These are phyloP conservation scores for Leucocoprinus birnbaumii DNA, from an alignment of 768 basidiomycete species.

Conservation along the genomic window DNA sequence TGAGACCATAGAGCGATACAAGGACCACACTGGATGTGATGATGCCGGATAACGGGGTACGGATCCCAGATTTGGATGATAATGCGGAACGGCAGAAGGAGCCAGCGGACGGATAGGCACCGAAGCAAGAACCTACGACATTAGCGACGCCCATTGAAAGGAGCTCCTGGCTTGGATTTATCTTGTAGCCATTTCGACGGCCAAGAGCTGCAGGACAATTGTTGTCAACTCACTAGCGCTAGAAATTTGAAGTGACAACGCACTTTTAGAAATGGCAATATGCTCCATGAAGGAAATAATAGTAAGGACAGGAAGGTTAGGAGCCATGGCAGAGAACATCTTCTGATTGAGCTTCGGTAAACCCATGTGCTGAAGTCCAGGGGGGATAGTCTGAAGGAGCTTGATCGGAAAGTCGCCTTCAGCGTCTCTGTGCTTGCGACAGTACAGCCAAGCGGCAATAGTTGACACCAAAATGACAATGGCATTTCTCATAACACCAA, in stretches of 20 bases:
- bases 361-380: constrained; percentile 69
- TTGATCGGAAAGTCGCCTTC: constrained; percentile 79
- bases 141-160: constrained; percentile 99
- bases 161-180: constrained; percentile 90
- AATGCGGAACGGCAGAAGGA: constrained; percentile 97
- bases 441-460: constrained; percentile 84
- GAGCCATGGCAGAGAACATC: constrained; percentile 65
- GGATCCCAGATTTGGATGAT: constrained; percentile 95
- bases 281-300: constrained; percentile 93
- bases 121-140: constrained; percentile 85
- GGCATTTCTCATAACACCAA: constrained; percentile 74
- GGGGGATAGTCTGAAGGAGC: constrained; percentile 79
- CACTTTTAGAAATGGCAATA: constrained; percentile 95
- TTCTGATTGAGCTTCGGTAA: constrained; percentile 34
- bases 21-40: constrained; percentile 85
- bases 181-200: constrained; percentile 92
- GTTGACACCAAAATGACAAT: constrained; percentile 89
- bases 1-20: constrained; percentile 92
- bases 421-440: constrained; percentile 52
- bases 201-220: constrained; percentile 68
- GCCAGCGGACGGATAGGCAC: constrained; percentile 94
- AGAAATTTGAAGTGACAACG: constrained; percentile 20
- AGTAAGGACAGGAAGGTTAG: constrained; percentile 79
- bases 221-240: background rate
- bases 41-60: constrained; percentile 89